phyloP scores from a whole-genome alignment of 2,329 filamentous ascomycete genomes.

The Cladosporium sp. region DNA sequence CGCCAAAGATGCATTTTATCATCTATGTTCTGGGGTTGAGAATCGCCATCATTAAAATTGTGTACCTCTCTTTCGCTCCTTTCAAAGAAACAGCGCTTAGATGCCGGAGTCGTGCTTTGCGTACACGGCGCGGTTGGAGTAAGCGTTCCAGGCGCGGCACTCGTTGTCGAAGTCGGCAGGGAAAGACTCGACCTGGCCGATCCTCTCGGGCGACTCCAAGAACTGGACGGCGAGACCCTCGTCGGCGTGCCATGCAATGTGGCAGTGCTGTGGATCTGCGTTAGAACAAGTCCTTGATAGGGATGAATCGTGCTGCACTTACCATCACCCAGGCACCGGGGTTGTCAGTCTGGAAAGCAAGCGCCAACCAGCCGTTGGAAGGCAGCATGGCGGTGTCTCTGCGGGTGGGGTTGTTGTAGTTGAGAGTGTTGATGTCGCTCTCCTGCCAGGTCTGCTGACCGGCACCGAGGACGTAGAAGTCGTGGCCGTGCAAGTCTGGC shows the following conservation, averaged over 20 bases:
- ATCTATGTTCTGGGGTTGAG: constrained; percentile 4
- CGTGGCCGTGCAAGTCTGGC: constrained; percentile 32
- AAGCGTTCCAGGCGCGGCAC: constrained; percentile 35
- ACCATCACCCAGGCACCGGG: constrained; percentile 41
- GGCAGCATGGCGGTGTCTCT: constrained; percentile 44
- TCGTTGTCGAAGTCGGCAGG: constrained; percentile 31
- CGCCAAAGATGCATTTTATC: not conserved
- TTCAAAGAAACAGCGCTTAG: not conserved
- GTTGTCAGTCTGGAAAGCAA: constrained; percentile 46
- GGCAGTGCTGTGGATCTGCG: constrained; percentile 37
- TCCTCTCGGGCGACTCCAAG: constrained; percentile 30
- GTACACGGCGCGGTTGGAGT: constrained; percentile 28
- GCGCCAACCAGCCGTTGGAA: constrained; percentile 40
- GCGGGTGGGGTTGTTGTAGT: constrained; percentile 41
- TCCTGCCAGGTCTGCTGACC: constrained; percentile 30
- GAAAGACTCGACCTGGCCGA: constrained; percentile 25
- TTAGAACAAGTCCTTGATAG: not conserved
- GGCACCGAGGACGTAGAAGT: constrained; percentile 36
- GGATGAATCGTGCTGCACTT: constrained; percentile 3
- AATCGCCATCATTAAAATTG: constrained; percentile 7
- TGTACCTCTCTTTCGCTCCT: not conserved
- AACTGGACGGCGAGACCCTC: constrained; percentile 39
- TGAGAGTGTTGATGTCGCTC: constrained; percentile 27
- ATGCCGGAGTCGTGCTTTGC: constrained; percentile 27
- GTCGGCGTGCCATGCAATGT: constrained; percentile 41